These are phyloP conservation scores for Onygenales sp. DNA, from an alignment of 2,329 filamentous ascomycete species.

Conservation along the genomic window DNA sequence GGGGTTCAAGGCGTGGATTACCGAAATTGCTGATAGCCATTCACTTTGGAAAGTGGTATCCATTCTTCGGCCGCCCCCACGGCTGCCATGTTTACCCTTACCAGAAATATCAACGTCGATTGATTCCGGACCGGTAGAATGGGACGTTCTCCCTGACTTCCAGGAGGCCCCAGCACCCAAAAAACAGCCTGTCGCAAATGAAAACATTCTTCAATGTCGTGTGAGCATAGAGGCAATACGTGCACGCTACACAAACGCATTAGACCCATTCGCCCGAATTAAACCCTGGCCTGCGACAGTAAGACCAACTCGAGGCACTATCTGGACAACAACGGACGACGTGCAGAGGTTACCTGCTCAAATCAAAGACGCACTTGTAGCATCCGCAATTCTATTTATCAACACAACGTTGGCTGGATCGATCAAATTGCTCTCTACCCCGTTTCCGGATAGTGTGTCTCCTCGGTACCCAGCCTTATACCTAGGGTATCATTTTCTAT, in stretches of 20 bases:
- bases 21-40: not conserved
- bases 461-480: conserved; percentile 10
- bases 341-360: not conserved
- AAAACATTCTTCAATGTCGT: not conserved
- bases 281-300: too few species aligned
- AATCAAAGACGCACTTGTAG: conserved; percentile 7
- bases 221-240: not conserved
- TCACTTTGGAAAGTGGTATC: not conserved
- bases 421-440: conserved; percentile 1
- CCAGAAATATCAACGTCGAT: not conserved
- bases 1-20: not conserved
- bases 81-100: not conserved
- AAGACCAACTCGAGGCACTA: too few species aligned
- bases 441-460: conserved; percentile 1
- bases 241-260: too few species aligned
- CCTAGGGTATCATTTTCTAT: conserved; percentile 10
- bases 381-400: conserved; percentile 13
- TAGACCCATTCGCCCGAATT: too few species aligned
- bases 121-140: not conserved
- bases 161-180: not conserved
- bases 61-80: not conserved
- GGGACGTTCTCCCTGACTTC: conserved; percentile 2
- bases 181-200: not conserved
- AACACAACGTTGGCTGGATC: conserved; percentile 4
- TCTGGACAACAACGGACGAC: not conserved